phyloP scores from a whole-genome alignment of 2,329 filamentous ascomycete genomes.

The Ophiostoma quercus region DNA sequence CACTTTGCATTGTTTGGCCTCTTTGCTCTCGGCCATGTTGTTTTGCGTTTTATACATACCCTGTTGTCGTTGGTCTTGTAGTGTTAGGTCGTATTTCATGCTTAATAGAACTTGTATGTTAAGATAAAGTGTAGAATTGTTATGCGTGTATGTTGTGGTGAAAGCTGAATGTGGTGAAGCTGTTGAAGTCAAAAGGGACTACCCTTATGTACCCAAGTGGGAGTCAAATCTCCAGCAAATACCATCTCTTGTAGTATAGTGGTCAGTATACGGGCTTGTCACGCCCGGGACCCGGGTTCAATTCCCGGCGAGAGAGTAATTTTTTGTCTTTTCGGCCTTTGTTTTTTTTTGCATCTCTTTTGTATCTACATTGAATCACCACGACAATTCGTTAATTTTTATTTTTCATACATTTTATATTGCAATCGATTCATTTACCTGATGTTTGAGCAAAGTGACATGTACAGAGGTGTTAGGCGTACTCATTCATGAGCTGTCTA shows the following conservation, averaged over 20 bases:
- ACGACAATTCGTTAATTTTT: too few relatives aligned
- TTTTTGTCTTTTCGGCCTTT: background rate
- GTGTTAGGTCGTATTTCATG: background rate
- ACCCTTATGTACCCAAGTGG: background rate
- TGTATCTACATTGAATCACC: too few relatives aligned
- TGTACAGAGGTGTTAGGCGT: too few relatives aligned
- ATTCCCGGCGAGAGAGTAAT: constrained; percentile 23
- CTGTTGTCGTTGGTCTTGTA: constrained; percentile 5
- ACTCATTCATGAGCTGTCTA: too few relatives aligned
- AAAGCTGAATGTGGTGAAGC: too few relatives aligned
- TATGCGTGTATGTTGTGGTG: too few relatives aligned
- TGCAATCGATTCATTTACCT: too few relatives aligned
- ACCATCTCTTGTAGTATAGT: constrained; percentile 27
- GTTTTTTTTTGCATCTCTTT: background rate
- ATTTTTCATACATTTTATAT: too few relatives aligned
- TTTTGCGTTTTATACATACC: constrained; percentile 7
- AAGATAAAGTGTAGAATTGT: too few relatives aligned
- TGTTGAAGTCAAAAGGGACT: background rate
- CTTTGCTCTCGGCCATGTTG: background rate
- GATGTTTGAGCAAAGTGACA: too few relatives aligned
- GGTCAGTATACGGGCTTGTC: constrained; percentile 28
- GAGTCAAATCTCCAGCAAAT: background rate
- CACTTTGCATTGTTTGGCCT: background rate
- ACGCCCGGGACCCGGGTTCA: constrained; percentile 26
- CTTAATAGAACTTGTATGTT: background rate